A percentile compares a stretch with the other conserved stretches of the same genome.
These are phyloP conservation scores for Flaveria trinervia DNA, from an alignment of 129 eudicot genomes.

Conservation along the genomic window DNA sequence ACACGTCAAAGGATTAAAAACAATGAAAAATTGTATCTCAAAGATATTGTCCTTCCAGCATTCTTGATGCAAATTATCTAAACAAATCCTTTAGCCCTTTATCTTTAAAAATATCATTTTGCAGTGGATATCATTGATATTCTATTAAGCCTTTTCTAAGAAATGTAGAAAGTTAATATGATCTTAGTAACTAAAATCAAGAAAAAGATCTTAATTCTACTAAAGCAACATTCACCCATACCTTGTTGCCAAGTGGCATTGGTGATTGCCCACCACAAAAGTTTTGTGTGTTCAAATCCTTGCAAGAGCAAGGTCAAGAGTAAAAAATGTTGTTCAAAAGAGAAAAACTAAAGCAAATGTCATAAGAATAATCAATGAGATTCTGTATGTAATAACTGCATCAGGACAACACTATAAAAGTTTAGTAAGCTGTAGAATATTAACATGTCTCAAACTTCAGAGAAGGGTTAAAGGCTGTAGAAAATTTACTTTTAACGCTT, in stretches of 20 bases:
- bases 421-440: not conserved
- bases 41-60: not conserved
- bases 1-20: not conserved
- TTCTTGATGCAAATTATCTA: not conserved
- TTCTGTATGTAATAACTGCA: not conserved
- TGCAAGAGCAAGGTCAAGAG: too few relatives aligned
- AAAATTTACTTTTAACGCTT: not conserved
- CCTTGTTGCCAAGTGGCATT: too few relatives aligned
- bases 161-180: not conserved
- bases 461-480: not conserved
- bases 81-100: not conserved
- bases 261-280: too few relatives aligned
- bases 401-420: not conserved
- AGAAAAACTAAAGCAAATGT: not conserved
- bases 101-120: not conserved
- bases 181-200: not conserved
- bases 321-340: too few relatives aligned
- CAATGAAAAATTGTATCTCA: not conserved
- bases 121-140: not conserved
- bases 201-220: too few relatives aligned
- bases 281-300: too few relatives aligned
- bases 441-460: not conserved
- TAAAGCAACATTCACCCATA: too few relatives aligned
- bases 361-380: not conserved
- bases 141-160: too few relatives aligned